Base-by-base conservation (phyloP, 2,329 filamentous ascomycete genomes). In the Claviceps sp. region DNA sequence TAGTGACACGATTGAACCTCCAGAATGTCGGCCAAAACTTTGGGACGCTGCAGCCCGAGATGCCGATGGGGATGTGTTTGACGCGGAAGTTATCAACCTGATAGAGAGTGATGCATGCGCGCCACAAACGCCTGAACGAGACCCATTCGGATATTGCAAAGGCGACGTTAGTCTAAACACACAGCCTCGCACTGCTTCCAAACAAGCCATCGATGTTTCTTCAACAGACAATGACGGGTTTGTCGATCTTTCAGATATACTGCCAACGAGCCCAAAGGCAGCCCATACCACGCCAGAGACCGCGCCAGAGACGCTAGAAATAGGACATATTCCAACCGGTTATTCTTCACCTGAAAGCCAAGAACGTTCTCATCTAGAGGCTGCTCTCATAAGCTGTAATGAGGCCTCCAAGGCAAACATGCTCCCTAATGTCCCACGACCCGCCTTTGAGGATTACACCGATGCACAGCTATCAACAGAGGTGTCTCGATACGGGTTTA, bases 31-130 rank as follows among this genome's bases (percentile, higher is more conserved):
- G 26, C 57, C 61, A 5, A 73, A 76, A 51, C 70, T 93, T 1
- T 95, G 89, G 89, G 73, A 75, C 53, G 83, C 81, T 41, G 83
- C 81, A 5, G 79, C 85, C 24, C 75, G 87, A 56, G 81, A 87
- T 60, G 68, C 69, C 0, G 76, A 81, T 22, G 85, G 85, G 1
- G 75, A 78, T 14, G 64, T 90, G 2, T 71, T 87, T 49, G 77
- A 83, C 50, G 64, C 81, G 13, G 79, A 84, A 56, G 70, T 82
- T 17, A 67, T 86, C 43, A 78, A 87, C 51, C 65, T 85, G 17
- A 70, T 72, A 5, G 70, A 76, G 22, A 56, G 52, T 6, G 72
- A 73, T 2, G 67, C 71, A 24, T 53, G 54, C 13, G 40, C 62
- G 2, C 55, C 56, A 5, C 59, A 56, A 24, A 54, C 58, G 2